Evolutionary conservation across 106 monocot genomes (phyloP), one percentile per base, ranked within the genome.

Genomic region (Dendrobium catenatum): DNA sequence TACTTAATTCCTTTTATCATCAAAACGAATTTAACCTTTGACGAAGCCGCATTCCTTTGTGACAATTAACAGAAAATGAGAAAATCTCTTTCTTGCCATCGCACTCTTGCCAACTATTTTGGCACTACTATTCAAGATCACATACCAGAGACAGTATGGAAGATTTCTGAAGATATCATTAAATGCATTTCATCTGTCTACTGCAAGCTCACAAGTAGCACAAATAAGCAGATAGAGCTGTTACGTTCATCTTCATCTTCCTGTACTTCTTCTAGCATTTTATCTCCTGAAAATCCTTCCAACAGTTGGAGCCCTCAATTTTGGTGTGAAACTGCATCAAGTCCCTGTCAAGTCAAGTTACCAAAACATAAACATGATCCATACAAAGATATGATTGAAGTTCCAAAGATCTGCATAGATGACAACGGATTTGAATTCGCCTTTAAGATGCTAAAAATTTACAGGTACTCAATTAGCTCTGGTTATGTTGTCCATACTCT

Each of bases 151-250:
- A 89, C 80, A 29, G 85, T 88, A 24, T 84, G 89, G 78, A 90
- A 79, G 87, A 89, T 98, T 73, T 98, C 97, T 44, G 91, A 91
- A 85, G 94, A 98, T 76, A 98, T 98, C 13, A 64, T 98, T 78
- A 90, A 78, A 84, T 98, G 94, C 84, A 94, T 98, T 76, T 84
- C 90, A 58, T 77, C 92, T 33, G 78, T 98, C 77, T 94, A 94
- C 78, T 87, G 90, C 86, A 94, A 92, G 77, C 90, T 98, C 79
- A 76, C 90, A 44, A 86, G 80, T 74, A 68, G 76, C 44, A 72
- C 61, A 13, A 15, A 80, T 17, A 80, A 87, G 40, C 80, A 47
- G 16, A 56, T 75, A 4, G 86, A 88, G 8, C 16, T 70, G 7
- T 67, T 83, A 48, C 77, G 82, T 76, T 93, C 91, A 31, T 87